Base-by-base conservation (phyloP, 192 early-diverging fungal genomes). In the Mortierella alpina region DNA sequence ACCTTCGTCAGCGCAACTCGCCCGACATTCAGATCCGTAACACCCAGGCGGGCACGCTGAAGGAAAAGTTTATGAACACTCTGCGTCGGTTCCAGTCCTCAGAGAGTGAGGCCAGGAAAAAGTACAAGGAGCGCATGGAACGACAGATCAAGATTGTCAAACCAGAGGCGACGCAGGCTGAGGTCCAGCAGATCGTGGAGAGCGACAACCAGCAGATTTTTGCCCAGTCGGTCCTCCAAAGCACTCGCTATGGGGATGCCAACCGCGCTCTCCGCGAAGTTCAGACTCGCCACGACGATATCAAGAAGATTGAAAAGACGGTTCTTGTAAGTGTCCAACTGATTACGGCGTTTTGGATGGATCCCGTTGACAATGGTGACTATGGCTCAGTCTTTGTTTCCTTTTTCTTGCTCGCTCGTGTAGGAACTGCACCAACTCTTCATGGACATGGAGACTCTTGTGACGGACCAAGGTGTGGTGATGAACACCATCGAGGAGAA, bases 401-500 rank as follows among this genome's bases (percentile, higher is more conserved):
- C 11, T 44, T 62, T 44, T 40, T 42, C 46, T 56, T 13, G 45
- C 14, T 55, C 23, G 1, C 2, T 45, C 18, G 17, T 49, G 52
- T 83, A 93, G 89, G 95, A 96, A 88, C 83, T 96, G 52, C 93
- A 95, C 83, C 91, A 95, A 86, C 82, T 96, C 42, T 96, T 96
- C 64, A 90, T 93, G 46, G 95, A 96, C 69, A 95, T 96, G 94
- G 86, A 94, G 45, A 93, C 95, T 42, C 82, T 96, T 23, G 92
- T 96, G 0, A 87, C 88, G 44, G 87, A 89, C 1, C 95, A 96
- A 68, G 95, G 88, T 41, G 91, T 93, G 46, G 70, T 90, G 48
- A 71, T 96, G 44, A 86, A 91, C 53, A 84, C 91, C 47, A 93
- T 96, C 23, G 94, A 94, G 76, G 73, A 82, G 10, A 85, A 94